Base-by-base conservation (phyloP, 2,329 filamentous ascomycete species). In the Phyllosticta citribraziliensis region DNA sequence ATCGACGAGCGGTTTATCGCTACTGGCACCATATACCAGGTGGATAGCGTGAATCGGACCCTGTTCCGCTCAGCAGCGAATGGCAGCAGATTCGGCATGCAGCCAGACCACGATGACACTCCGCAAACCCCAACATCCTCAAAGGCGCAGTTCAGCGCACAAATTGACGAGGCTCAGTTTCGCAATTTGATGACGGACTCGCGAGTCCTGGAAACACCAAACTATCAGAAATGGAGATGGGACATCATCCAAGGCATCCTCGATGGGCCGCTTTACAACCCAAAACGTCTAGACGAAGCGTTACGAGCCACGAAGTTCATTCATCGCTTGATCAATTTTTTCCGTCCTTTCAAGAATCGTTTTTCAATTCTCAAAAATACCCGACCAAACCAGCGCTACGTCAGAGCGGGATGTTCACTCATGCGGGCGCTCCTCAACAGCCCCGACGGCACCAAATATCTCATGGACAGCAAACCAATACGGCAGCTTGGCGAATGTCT, bases 211-310 rank as follows among this genome's bases (percentile, higher is more conserved):
- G 89, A 88, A 64, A 94, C 89, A 63, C 91, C 91, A 64, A 97
- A 96, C 67, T 96, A 89, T 69, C 80, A 85, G 50, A 99, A 99
- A 72, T 99, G 94, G 94, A 93, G 96, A 70, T 99, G 95, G 94
- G 91, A 96, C 64, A 79, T 96, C 47, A 91, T 99, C 52, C 82
- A 92, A 62, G 88, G 87, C 67, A 86, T 97, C 58, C 92, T 99
- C 40, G 93, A 97, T 70, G 95, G 94, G 0, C 94, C 95, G 1
- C 76, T 99, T 22, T 88, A 91, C 24, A 96, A 91, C 66, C 88
- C 92, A 0, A 97, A 96, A 73, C 84, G 94, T 11, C 80, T 99
- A 4, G 93, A 97, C 67, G 94, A 99, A 74, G 93, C 93, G 0
- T 89, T 96, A 70, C 93, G 91, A 71, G 91, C 88, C 1, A 96